phyloP scores from a whole-genome alignment of 371 early-diverging fungal genomes.

The Syncephalastrum racemosum region DNA sequence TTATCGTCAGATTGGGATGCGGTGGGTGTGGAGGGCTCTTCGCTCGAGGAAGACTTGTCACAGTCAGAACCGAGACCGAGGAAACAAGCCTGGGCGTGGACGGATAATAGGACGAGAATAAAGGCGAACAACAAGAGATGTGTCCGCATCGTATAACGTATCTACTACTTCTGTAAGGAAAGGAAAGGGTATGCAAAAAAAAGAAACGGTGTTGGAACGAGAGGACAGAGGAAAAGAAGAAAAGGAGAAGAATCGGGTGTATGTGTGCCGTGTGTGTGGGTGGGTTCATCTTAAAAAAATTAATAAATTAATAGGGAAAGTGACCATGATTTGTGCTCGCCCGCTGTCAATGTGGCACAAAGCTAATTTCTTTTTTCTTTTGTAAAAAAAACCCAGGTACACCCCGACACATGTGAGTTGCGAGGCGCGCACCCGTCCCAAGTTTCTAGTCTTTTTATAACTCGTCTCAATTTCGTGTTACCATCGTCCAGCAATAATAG shows the following conservation, averaged over 20 bases:
- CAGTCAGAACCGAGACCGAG: slow-evolving; percentile 9
- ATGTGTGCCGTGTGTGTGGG: not conserved
- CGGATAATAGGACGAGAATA: slow-evolving; percentile 11
- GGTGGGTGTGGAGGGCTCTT: not conserved
- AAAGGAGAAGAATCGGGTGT: slow-evolving; percentile 5
- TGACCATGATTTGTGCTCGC: slow-evolving; percentile 13
- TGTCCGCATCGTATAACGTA: slow-evolving; percentile 10
- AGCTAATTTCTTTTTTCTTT: not conserved
- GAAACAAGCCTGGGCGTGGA: slow-evolving; percentile 14
- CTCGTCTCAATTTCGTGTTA: too few relatives aligned
- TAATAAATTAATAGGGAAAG: slow-evolving; percentile 7
- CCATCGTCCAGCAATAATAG: not conserved
- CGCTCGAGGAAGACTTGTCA: slow-evolving; percentile 3
- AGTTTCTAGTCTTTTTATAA: too few relatives aligned
- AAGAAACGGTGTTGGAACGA: slow-evolving; percentile 4
- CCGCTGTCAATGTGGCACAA: slow-evolving; percentile 10
- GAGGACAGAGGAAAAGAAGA: slow-evolving; percentile 7
- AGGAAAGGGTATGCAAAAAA: slow-evolving; percentile 10
- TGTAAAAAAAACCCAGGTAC: too few relatives aligned
- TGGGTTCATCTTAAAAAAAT: slow-evolving; percentile 5
- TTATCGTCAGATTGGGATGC: slow-evolving; percentile 3
- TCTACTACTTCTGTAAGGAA: slow-evolving; percentile 6
- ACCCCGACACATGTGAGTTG: too few relatives aligned
- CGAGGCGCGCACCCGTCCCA: too few relatives aligned
- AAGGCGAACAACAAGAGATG: slow-evolving; percentile 13